These are phyloP conservation scores for Aethionema arabicum DNA, from an alignment of 345 rosid species.

Conservation along the genomic window DNA sequence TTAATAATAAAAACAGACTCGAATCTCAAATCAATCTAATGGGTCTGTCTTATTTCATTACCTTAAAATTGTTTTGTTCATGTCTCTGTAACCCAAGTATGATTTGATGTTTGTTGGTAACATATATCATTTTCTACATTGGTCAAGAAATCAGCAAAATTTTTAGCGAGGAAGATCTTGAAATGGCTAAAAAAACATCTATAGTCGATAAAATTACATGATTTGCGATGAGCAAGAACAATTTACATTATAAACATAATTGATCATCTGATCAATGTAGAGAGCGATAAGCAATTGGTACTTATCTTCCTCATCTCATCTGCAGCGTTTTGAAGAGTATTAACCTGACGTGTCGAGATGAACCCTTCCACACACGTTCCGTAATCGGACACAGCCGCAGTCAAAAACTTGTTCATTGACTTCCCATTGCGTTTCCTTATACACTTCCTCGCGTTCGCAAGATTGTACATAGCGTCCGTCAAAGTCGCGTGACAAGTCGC, in stretches of 20 bases:
- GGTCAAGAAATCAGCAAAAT: too few species aligned
- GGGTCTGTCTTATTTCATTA: conserved; percentile 12
- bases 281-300: conserved; percentile 32
- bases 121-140: too few species aligned
- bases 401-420: conserved; percentile 20
- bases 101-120: too few species aligned
- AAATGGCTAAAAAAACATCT: too few species aligned
- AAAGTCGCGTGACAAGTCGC: conserved; percentile 22
- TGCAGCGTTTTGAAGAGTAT: conserved; percentile 27
- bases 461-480: conserved; percentile 26
- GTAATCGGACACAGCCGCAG: conserved; percentile 33
- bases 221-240: too few species aligned
- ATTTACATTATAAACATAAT: too few species aligned
- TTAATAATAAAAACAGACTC: conserved; percentile 25
- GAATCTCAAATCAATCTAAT: conserved; percentile 15
- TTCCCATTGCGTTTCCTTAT: conserved; percentile 3
- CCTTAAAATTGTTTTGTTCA: conserved; percentile 8
- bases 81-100: conserved; percentile 8
- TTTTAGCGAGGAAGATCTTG: too few species aligned
- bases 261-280: conserved; percentile 28
- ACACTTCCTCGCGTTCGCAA: conserved; percentile 20
- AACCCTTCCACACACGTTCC: conserved; percentile 33
- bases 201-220: too few species aligned
- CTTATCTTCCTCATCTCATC: conserved; percentile 35
- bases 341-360: conserved; percentile 25